phyloP scores from a whole-genome alignment of 192 early-diverging fungal genomes.

The Geranomyces michiganensis region DNA sequence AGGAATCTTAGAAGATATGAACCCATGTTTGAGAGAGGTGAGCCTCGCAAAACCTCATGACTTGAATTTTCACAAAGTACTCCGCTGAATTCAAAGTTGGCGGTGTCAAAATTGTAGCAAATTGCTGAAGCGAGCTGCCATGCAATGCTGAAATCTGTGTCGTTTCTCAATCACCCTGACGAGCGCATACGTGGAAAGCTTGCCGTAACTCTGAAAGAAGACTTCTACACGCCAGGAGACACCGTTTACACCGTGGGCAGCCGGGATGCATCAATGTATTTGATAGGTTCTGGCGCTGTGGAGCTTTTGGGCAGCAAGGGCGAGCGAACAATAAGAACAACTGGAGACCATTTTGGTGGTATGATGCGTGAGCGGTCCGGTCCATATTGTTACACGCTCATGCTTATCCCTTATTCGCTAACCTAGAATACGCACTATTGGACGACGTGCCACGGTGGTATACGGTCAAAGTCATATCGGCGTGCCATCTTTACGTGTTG shows the following conservation, averaged over 20 bases:
- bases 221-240: conserved; percentile 7
- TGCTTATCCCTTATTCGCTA: background rate
- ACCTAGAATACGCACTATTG: conserved; percentile 10
- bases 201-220: background rate
- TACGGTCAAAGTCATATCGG: conserved; percentile 1
- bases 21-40: conserved; percentile 15
- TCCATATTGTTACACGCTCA: background rate
- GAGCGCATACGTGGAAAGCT: background rate
- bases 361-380: background rate
- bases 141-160: background rate
- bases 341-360: conserved; percentile 16
- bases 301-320: background rate
- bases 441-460: background rate
- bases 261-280: background rate
- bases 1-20: conserved; percentile 31
- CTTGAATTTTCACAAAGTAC: background rate
- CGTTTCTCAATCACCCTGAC: conserved; percentile 16
- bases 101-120: background rate
- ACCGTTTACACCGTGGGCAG: background rate
- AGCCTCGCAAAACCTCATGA: background rate
- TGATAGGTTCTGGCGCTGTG: background rate
- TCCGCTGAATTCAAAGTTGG: background rate
- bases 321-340: background rate
- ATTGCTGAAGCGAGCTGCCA: background rate
- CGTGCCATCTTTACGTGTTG: conserved; percentile 16